Percentiles rank a stretch among this genome's conserved stretches.
Evolutionary conservation across 345 rosid species (phyloP).

Genomic region (Alliaria petiolata): DNA sequence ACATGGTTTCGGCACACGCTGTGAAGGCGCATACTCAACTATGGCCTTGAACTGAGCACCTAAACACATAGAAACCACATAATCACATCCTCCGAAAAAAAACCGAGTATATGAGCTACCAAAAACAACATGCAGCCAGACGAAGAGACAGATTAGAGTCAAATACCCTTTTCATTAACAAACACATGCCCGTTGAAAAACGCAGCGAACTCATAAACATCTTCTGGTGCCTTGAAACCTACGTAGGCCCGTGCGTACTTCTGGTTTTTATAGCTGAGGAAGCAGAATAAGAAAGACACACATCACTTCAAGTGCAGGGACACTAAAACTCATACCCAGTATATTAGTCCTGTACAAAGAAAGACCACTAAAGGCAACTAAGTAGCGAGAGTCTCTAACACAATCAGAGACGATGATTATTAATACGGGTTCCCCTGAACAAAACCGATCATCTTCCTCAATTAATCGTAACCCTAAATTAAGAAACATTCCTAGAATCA

Average conservation of each 20-base stretch:
- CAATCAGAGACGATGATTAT: not conserved
- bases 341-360: not conserved
- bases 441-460: not conserved
- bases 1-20: constrained; percentile 49
- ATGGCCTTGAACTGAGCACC: constrained; percentile 64
- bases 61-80: not conserved
- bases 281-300: not conserved
- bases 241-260: constrained; percentile 59
- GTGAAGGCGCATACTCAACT: constrained; percentile 76
- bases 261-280: constrained; percentile 51
- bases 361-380: no score
- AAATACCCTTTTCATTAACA: constrained; percentile 73
- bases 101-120: not conserved
- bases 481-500: not conserved
- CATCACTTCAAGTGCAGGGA: not conserved
- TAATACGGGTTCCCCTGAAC: not conserved
- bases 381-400: not conserved
- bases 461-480: constrained; percentile 18
- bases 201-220: constrained; percentile 62
- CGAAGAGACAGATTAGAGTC: not conserved
- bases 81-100: constrained; percentile 11
- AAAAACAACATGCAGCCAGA: not conserved
- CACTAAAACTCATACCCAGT: not conserved
- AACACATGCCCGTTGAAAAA: constrained; percentile 68
- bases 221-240: constrained; percentile 55